These are phyloP conservation scores for Cystoderma amianthinum DNA, from an alignment of 768 basidiomycete genomes.

Conservation along the genomic window DNA sequence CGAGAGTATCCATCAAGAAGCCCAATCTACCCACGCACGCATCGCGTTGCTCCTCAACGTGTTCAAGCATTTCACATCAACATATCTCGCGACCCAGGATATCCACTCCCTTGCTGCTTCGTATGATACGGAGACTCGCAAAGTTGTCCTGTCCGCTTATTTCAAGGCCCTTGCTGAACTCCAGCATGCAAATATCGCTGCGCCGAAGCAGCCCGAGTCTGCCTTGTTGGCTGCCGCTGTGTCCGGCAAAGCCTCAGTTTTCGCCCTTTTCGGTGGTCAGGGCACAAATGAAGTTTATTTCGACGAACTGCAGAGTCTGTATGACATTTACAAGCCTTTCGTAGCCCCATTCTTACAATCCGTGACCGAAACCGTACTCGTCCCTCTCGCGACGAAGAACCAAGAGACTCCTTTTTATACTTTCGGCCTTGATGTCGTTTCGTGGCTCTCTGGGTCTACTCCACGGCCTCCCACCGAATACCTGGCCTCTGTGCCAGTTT, in stretches of 20 bases:
- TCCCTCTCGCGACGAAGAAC: conserved; percentile 60
- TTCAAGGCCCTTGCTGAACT: conserved; percentile 69
- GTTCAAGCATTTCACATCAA: conserved; percentile 70
- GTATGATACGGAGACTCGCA: conserved; percentile 71
- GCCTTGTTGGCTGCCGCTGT: conserved; percentile 62
- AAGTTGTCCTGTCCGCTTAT: conserved; percentile 72
- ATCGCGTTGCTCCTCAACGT: conserved; percentile 66
- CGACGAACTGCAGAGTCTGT: conserved; percentile 88
- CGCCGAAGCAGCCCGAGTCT: conserved; percentile 56
- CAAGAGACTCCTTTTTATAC: conserved; percentile 61
- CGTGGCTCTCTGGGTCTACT: conserved; percentile 73
- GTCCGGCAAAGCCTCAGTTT: conserved; percentile 66
- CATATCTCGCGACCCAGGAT: conserved; percentile 68
- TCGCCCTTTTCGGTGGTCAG: conserved; percentile 95
- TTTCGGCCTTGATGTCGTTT: conserved; percentile 72
- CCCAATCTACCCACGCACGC: conserved; percentile 44
- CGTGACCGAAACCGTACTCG: conserved; percentile 60
- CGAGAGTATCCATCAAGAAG: conserved; percentile 48
- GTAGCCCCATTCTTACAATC: conserved; percentile 63
- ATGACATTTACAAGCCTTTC: conserved; percentile 88
- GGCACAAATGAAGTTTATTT: conserved; percentile 98
- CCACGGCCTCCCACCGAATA: conserved; percentile 78
- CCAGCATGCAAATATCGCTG: conserved; percentile 47
- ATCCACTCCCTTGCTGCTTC: conserved; percentile 75
- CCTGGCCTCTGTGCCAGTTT: conserved; percentile 88